Evolutionary conservation across 2,329 filamentous ascomycete species (phyloP).

Genomic region (Sporothrix mexicana): DNA sequence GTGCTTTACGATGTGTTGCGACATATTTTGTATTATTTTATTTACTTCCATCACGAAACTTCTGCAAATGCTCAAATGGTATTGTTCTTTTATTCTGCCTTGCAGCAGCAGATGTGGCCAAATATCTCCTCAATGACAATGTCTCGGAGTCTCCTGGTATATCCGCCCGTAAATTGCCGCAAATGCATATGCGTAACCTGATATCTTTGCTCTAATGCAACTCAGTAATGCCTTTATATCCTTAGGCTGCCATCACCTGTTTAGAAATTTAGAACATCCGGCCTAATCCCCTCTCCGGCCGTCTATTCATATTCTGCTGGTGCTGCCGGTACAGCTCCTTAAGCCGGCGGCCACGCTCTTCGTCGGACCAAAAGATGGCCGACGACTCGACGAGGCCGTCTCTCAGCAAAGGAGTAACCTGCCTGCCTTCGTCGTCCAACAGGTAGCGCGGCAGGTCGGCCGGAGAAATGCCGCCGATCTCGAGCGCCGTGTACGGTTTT

Average conservation of each 20-base stretch:
- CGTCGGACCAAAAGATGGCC: slow-evolving; percentile 27
- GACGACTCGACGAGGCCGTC: slow-evolving; percentile 43
- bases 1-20: no score
- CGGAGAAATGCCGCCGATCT: slow-evolving; percentile 12
- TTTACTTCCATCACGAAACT: neutral
- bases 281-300: slow-evolving; percentile 26
- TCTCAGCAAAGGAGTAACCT: slow-evolving; percentile 64
- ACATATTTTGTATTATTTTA: neutral
- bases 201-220: neutral
- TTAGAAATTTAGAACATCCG: neutral
- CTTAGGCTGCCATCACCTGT: neutral
- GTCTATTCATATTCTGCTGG: slow-evolving; percentile 25
- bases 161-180: slow-evolving; percentile 4
- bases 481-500: neutral
- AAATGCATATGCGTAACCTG: no score
- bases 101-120: neutral
- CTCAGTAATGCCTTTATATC: neutral
- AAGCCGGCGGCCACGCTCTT: slow-evolving; percentile 46
- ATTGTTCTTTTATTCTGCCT: neutral
- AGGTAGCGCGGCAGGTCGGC: slow-evolving; percentile 54
- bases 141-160: neutral
- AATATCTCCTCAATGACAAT: neutral
- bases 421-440: slow-evolving; percentile 57
- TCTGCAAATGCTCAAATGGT: no score
- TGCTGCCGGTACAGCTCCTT: slow-evolving; percentile 45